Evolutionary conservation across 768 basidiomycete species (phyloP), one percentile per base, ranked within the genome.

Genomic region (Boletellus ananiceps): DNA sequence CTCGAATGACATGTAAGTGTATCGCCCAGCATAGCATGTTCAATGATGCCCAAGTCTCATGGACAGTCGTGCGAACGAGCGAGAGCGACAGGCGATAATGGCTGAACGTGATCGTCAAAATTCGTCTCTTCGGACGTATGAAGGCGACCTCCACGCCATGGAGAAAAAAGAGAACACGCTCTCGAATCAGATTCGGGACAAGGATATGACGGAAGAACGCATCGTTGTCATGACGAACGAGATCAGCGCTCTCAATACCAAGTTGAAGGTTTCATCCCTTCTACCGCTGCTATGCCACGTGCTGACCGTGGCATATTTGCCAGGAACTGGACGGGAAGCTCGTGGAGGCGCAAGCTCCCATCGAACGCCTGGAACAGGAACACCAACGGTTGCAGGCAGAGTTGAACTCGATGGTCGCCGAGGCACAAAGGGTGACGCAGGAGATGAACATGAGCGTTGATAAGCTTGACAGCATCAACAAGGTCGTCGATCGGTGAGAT

Each of bases 301-400:
- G 35, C 49, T 59, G 32, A 48, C 16, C 34, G 16, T 36, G 38
- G 33, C 33, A 5, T 9, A 36, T 36, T 18, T 11, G 46, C 3
- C 57, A 92, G 89, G 83, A 81, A 40, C 62, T 85, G 19, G 87
- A 90, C 32, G 64, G 56, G 2, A 80, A 75, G 58, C 80, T 88
- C 36, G 59, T 70, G 11, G 79, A 81, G 46, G 80, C 82, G 15
- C 77, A 82, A 55, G 78, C 71, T 2, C 87, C 87, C 1, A 84
- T 89, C 32, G 76, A 82, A 39, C 69, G 70, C 15, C 73, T 90
- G 38, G 81, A 87, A 50, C 70, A 69, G 39, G 78, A 82, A 42
- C 72, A 82, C 51, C 70, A 75, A 49, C 70, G 70, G 39, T 56
- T 65, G 2, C 78, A 84, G 56, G 67, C 66, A 7, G 82, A 82